Conservation (phyloP, 768 basidiomycete genomes). For the Lactifluus volemus region DNA sequence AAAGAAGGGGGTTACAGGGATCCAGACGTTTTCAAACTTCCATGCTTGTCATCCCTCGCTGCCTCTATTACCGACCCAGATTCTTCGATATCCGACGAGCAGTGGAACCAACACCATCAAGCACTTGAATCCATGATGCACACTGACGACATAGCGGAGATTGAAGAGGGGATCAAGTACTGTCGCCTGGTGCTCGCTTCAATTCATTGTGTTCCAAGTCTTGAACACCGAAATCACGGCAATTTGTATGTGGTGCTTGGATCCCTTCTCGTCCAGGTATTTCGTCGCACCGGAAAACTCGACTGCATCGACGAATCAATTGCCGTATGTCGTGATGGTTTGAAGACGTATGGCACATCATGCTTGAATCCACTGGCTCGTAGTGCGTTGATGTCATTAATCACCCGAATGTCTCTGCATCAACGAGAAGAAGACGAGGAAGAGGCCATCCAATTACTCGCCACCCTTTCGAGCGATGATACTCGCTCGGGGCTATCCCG, state of each 20-base stretch:
- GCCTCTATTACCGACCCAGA: not conserved
- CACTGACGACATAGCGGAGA: not conserved
- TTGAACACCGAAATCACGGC: too few species aligned
- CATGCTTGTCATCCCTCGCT: not conserved
- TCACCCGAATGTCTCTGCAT: not conserved
- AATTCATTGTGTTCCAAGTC: not conserved
- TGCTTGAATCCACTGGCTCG: too few species aligned
- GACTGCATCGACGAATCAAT: not conserved
- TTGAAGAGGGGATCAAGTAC: not conserved
- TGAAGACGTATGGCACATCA: too few species aligned
- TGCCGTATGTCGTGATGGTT: not conserved
- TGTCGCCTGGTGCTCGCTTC: not conserved
- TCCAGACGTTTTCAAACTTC: too few species aligned
- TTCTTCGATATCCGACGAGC: not conserved
- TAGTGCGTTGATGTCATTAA: too few species aligned
- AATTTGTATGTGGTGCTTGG: fast-evolving
- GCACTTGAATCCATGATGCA: not conserved
- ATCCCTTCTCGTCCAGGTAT: not conserved
- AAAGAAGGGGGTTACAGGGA: too few species aligned
- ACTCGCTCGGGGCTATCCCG: not conserved
- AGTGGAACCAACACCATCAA: not conserved
- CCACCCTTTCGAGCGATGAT: not conserved
- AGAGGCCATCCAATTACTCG: not conserved
- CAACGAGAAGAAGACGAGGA: not conserved
- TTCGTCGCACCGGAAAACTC: not conserved